A percentile compares a stretch with the other conserved stretches of the same genome.
Evolutionary conservation across 345 rosid species (phyloP).

Genomic region (Citrus australasica): DNA sequence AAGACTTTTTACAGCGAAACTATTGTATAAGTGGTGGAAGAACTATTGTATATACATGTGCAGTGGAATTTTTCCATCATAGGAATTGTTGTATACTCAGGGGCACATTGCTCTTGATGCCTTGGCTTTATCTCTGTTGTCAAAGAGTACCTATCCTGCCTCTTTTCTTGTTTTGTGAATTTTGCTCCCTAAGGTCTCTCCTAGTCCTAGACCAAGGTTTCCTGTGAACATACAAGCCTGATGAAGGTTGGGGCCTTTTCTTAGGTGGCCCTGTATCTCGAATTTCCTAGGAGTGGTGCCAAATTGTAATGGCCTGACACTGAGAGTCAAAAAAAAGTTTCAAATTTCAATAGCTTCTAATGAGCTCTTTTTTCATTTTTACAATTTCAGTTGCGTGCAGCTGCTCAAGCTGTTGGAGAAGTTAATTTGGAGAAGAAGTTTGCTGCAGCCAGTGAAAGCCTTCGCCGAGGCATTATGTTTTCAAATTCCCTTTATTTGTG

Average conservation of each 20-base stretch:
- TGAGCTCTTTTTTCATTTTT: neutral
- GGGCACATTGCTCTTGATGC: neutral
- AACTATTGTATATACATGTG: too few species aligned
- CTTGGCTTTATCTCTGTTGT: neutral
- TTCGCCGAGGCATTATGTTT: constrained; percentile 89
- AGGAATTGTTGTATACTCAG: neutral
- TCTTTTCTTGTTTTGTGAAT: neutral
- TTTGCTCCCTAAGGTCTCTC: neutral
- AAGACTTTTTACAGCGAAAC: neutral
- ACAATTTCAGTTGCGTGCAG: constrained; percentile 60
- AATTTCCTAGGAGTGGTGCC: neutral
- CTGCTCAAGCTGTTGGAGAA: constrained; percentile 95
- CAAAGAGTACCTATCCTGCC: neutral
- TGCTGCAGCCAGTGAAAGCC: constrained; percentile 85
- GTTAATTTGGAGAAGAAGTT: constrained; percentile 66
- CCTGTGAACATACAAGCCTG: neutral
- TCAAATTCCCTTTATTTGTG: constrained; percentile 81
- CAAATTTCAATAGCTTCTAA: neutral
- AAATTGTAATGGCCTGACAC: neutral
- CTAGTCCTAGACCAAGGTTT: neutral
- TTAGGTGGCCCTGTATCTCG: neutral
- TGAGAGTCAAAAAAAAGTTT: neutral
- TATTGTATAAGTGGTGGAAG: neutral
- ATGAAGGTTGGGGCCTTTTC: neutral
- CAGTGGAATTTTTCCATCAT: neutral